Base-by-base conservation (phyloP, 1,284 basidiomycete species). In the Fomitopsis pinicola region DNA sequence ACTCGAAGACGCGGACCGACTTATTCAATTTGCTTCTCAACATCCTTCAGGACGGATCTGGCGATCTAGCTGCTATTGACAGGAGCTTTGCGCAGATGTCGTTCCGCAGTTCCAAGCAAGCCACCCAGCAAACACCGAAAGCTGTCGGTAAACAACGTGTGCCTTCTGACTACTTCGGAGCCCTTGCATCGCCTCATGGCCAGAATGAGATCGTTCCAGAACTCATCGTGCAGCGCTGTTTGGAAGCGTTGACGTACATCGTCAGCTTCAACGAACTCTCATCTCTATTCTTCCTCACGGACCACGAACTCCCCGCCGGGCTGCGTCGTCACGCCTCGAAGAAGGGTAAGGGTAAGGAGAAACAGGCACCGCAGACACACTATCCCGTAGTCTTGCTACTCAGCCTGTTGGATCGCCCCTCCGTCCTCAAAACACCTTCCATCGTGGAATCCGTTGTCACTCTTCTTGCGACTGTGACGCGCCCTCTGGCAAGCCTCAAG, bases 341-440 rank as follows among this genome's bases (percentile, higher is more conserved):
- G 76, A 97, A 97, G 74, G 94, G 94, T 22, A 97, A 97, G 75
- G 94, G 93, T 22, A 97, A 97, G 75, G 94, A 95, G 72, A 93
- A 92, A 72, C 87, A 89, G 67, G 76, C 80, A 1, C 81, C 90
- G 0, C 91, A 93, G 71, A 88, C 88, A 0, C 92, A 95, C 69
- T 97, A 91, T 73, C 95, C 96, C 3, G 89, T 98, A 61, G 93
- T 96, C 54, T 81, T 95, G 3, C 78, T 98, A 5, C 82, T 98
- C 38, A 85, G 91, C 50, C 81, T 98, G 22, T 82, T 98, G 55
- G 95, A 97, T 69, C 86, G 94, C 9, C 87, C 92, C 62, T 84
- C 87, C 1, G 80, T 98, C 28, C 83, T 97, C 55, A 90, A 88
- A 71, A 93, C 94, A 0, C 90, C 94, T 1, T 86, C 90, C 12